phyloP scores from a whole-genome alignment of 2,329 filamentous ascomycete species.

The Cladosporium halotolerans region DNA sequence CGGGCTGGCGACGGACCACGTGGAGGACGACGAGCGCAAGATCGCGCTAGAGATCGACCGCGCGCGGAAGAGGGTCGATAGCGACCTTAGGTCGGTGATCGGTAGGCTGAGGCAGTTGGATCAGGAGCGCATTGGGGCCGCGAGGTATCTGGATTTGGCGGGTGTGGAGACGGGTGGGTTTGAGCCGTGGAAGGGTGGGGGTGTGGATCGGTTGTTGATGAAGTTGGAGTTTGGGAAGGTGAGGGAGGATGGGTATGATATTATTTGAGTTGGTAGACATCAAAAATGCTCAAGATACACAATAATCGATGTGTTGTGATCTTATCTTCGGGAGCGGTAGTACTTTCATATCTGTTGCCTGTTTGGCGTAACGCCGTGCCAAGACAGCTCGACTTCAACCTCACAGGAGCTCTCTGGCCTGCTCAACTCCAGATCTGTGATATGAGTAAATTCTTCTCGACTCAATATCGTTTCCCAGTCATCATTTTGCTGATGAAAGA shows the following conservation, averaged over 20 bases:
- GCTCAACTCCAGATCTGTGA: too few relatives aligned
- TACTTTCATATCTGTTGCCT: too few relatives aligned
- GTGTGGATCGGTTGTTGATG: slow-evolving; percentile 81
- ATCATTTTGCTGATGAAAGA: too few relatives aligned
- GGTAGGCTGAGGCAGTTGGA: slow-evolving; percentile 57
- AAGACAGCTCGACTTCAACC: too few relatives aligned
- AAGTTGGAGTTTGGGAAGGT: slow-evolving; percentile 65
- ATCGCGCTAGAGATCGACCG: slow-evolving; percentile 58
- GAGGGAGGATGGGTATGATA: slow-evolving; percentile 13
- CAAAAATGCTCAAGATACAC: background rate
- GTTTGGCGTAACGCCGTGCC: too few relatives aligned
- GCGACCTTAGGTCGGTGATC: slow-evolving; percentile 57
- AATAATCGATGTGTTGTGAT: background rate
- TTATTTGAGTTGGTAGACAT: background rate
- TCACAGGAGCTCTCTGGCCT: too few relatives aligned
- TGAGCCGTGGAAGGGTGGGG: slow-evolving; percentile 65
- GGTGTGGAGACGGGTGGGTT: slow-evolving; percentile 41
- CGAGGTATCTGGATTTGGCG: slow-evolving; percentile 20
- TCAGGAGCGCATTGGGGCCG: slow-evolving; percentile 36
- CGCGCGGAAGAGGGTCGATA: slow-evolving; percentile 59
- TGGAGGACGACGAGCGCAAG: slow-evolving; percentile 64
- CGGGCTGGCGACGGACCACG: slow-evolving; percentile 53
- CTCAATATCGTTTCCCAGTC: too few relatives aligned
- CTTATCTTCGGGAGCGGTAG: background rate
- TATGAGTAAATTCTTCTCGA: too few relatives aligned